phyloP scores from a whole-genome alignment of 129 eudicot genomes.

The Oenanthe sinensis region DNA sequence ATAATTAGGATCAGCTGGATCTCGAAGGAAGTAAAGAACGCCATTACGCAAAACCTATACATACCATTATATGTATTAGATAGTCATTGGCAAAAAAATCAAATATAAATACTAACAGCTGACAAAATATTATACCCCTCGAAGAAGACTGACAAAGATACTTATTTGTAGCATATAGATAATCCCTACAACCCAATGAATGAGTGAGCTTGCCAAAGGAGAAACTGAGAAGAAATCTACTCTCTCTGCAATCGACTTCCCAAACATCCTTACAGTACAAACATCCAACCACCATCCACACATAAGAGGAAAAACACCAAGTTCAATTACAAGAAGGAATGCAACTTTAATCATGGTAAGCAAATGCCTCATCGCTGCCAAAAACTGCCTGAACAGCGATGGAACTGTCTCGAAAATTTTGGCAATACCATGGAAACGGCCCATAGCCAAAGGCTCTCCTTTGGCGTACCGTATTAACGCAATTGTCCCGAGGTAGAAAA shows the following conservation, averaged over 20 bases:
- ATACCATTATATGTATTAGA: constrained; percentile 9
- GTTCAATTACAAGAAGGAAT: constrained; percentile 83
- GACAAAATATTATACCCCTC: constrained; percentile 48
- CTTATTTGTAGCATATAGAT: constrained; percentile 92
- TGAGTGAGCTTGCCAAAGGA: constrained; percentile 80
- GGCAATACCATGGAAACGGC: constrained; percentile 75
- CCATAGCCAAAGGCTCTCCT: constrained; percentile 84
- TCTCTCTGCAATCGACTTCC: constrained; percentile 73
- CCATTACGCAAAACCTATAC: constrained; percentile 71
- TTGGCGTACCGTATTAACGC: constrained; percentile 59
- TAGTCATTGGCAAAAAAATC: background rate
- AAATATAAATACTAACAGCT: background rate
- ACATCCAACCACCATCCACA: constrained; percentile 99
- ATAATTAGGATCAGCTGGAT: constrained; percentile 95
- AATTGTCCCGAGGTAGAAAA: constrained; percentile 62
- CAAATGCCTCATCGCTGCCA: constrained; percentile 84
- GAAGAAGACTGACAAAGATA: constrained; percentile 90
- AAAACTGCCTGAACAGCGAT: constrained; percentile 75
- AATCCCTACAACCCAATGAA: constrained; percentile 96
- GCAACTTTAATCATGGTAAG: constrained; percentile 95
- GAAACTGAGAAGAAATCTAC: constrained; percentile 76
- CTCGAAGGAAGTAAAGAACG: constrained; percentile 84
- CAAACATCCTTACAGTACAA: constrained; percentile 92
- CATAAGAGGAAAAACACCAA: constrained; percentile 92
- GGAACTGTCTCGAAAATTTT: constrained; percentile 70